These are phyloP conservation scores for Lactarius evosmus DNA, from an alignment of 768 basidiomycete species.

Conservation along the genomic window DNA sequence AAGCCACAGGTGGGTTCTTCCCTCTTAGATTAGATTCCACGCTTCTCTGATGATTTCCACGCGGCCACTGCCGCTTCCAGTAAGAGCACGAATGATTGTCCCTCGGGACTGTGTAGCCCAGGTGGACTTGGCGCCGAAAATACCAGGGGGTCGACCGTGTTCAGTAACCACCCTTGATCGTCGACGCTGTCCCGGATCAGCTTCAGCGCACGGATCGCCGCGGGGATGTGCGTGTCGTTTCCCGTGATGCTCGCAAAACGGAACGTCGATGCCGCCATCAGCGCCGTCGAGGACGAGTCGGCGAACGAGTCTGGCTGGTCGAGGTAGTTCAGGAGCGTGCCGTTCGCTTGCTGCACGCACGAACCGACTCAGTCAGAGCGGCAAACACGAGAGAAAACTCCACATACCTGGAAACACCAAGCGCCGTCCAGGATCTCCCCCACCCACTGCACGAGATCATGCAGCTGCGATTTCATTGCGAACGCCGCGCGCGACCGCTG, in stretches of 20 bases:
- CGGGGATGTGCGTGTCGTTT: conserved; percentile 37
- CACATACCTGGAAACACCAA: conserved; percentile 44
- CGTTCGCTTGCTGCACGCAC: conserved; percentile 38
- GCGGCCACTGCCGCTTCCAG: conserved; percentile 25
- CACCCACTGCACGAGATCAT: conserved; percentile 51
- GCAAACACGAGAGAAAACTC: background rate
- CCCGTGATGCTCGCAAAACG: conserved; percentile 47
- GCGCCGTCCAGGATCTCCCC: conserved; percentile 46
- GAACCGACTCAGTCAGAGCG: background rate
- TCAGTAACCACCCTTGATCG: conserved; percentile 28
- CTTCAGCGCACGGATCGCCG: conserved; percentile 42
- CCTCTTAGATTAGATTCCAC: background rate
- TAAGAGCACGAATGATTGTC: conserved; percentile 28
- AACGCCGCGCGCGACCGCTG: conserved; percentile 40
- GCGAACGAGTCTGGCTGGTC: conserved; percentile 48
- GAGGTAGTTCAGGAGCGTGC: conserved; percentile 53
- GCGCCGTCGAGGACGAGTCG: conserved; percentile 54
- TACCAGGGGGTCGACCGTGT: conserved; percentile 20
- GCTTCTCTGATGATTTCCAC: background rate
- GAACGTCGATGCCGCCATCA: conserved; percentile 55
- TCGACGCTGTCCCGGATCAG: conserved; percentile 41
- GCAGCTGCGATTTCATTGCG: conserved; percentile 39
- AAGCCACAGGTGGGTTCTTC: background rate
- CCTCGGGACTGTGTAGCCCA: conserved; percentile 26
- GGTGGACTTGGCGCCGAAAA: conserved; percentile 17